Conservation (phyloP, 2,329 filamentous ascomycete genomes). For the Didymella arachidicola region DNA sequence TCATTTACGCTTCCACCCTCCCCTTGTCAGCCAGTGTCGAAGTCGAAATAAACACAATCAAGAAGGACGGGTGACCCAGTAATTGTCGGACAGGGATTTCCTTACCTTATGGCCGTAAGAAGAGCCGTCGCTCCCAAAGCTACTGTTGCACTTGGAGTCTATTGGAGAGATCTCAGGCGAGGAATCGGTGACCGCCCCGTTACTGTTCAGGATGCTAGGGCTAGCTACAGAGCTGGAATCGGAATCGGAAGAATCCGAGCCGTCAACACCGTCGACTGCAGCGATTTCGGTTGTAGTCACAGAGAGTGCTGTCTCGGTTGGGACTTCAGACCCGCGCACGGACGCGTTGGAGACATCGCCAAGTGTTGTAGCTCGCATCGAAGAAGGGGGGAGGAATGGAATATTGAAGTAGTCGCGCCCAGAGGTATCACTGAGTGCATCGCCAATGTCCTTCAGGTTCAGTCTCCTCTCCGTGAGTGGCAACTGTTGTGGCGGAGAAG, state of each 20-base stretch:
- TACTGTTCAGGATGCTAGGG: slow-evolving; percentile 84
- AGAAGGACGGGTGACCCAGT: slow-evolving; percentile 23
- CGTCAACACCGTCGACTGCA: slow-evolving; percentile 91
- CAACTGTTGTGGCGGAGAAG: slow-evolving; percentile 2
- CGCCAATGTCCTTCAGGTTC: slow-evolving; percentile 12
- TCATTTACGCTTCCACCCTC: slow-evolving; percentile 13
- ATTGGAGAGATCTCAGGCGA: slow-evolving; percentile 13
- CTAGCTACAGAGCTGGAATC: slow-evolving; percentile 95
- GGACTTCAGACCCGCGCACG: slow-evolving; percentile 23
- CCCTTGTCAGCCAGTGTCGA: slow-evolving; percentile 14
- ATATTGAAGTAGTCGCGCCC: slow-evolving; percentile 7
- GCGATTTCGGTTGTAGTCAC: not conserved
- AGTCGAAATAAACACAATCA: slow-evolving; percentile 10
- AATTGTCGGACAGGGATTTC: slow-evolving; percentile 21
- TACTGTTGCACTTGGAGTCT: slow-evolving; percentile 15
- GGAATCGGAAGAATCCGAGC: slow-evolving; percentile 90
- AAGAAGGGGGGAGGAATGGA: not conserved
- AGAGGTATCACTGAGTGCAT: slow-evolving; percentile 1
- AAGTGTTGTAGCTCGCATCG: not conserved
- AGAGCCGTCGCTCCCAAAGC: slow-evolving; percentile 22
- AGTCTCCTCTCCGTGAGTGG: slow-evolving; percentile 16
- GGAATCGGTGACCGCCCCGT: slow-evolving; percentile 73
- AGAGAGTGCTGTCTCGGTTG: slow-evolving; percentile 10
- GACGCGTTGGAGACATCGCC: slow-evolving; percentile 22
- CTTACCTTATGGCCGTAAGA: slow-evolving; percentile 25